Conservation (phyloP, 2,329 filamentous ascomycete species). For the Epichloe sp. region DNA sequence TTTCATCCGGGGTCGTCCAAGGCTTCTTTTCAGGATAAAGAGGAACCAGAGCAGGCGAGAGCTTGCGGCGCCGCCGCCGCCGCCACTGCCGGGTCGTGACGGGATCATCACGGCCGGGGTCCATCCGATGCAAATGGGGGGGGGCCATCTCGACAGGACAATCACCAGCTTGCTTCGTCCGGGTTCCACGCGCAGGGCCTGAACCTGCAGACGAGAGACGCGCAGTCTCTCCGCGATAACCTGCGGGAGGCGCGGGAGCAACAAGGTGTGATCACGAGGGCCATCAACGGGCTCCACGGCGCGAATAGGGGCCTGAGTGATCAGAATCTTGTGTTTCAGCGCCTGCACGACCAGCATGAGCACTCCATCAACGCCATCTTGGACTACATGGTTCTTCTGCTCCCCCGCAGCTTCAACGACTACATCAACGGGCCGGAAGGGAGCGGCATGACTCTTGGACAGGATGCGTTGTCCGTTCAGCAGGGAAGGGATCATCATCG, state of each 20-base stretch:
- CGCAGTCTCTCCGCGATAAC: not conserved
- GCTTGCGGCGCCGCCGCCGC: too few relatives aligned
- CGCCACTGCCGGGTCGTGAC: not conserved
- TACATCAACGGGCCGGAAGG: not conserved
- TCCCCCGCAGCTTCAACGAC: not conserved
- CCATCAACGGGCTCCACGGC: not conserved
- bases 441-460: not conserved
- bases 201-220: not conserved
- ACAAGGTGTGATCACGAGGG: not conserved
- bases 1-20: not conserved
- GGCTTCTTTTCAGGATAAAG: not conserved
- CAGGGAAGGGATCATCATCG: not conserved
- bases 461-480: not conserved
- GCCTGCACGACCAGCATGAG: not conserved
- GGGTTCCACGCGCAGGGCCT: not conserved
- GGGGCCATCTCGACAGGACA: not conserved
- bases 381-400: not conserved
- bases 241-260: not conserved
- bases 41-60: not conserved
- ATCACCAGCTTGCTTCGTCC: too few relatives aligned
- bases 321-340: not conserved
- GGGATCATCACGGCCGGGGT: not conserved
- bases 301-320: not conserved
- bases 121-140: not conserved
- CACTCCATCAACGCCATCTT: not conserved